Evolutionary conservation across 768 basidiomycete genomes (phyloP).

Genomic region (Russula griseocarnosa): DNA sequence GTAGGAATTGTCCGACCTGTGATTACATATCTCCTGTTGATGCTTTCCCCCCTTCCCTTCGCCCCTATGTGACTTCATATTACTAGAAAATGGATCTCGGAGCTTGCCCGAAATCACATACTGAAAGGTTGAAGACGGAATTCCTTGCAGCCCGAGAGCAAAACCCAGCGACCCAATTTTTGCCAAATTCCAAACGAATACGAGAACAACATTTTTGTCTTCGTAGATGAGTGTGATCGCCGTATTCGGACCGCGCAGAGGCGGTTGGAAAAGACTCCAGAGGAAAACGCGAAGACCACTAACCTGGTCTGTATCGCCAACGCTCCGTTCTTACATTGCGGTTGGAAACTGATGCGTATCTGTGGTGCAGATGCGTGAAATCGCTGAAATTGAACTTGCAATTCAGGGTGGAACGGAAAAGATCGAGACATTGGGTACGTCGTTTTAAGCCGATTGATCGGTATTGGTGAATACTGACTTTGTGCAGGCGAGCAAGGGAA

Average conservation of each 20-base stretch:
- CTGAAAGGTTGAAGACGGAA: slow-evolving; percentile 88
- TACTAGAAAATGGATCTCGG: slow-evolving; percentile 98
- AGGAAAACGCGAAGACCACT: slow-evolving; percentile 99
- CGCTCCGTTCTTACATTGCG: not conserved
- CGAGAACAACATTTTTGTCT: slow-evolving; percentile 89
- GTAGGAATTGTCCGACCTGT: slow-evolving; percentile 39
- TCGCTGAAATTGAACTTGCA: slow-evolving; percentile 97
- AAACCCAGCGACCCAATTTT: slow-evolving; percentile 74
- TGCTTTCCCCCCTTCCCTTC: no score
- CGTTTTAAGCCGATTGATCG: slow-evolving; percentile 13
- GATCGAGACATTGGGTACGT: slow-evolving; percentile 85
- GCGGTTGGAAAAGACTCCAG: slow-evolving; percentile 97
- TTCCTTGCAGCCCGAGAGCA: slow-evolving; percentile 76
- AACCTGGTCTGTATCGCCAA: slow-evolving; percentile 71
- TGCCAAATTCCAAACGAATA: slow-evolving; percentile 90
- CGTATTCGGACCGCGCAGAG: slow-evolving; percentile 91
- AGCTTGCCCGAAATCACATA: slow-evolving; percentile 94
- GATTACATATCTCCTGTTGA: not conserved
- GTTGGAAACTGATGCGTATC: not conserved
- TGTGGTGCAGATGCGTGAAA: slow-evolving; percentile 83
- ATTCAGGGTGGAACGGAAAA: slow-evolving; percentile 99
- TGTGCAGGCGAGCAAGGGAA: slow-evolving; percentile 90
- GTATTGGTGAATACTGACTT: slow-evolving; percentile 8
- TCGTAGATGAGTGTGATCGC: slow-evolving; percentile 98
- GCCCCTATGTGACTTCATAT: not conserved